Evolutionary conservation across 2,329 filamentous ascomycete genomes (phyloP), one percentile per base, ranked within the genome.

Genomic region (Exophiala sp.): DNA sequence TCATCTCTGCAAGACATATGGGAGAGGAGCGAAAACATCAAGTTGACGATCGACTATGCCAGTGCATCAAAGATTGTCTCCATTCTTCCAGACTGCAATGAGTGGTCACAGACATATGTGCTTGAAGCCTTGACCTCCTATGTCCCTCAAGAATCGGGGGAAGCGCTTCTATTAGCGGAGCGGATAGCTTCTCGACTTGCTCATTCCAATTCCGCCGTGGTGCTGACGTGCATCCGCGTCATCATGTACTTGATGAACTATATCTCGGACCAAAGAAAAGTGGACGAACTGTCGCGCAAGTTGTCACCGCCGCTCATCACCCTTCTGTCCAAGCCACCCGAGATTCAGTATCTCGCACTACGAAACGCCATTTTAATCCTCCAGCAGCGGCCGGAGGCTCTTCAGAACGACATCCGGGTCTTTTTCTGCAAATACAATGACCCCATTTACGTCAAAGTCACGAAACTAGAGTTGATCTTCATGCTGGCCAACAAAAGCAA

Each of bases 381-480:
- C 45, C 93, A 98, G 67, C 79, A 91, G 61, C 79, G 91, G 48
- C 93, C 93, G 0, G 93, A 97, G 63, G 91, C 98, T 7, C 71
- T 98, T 46, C 82, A 89, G 57, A 97, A 96, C 68, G 93, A 98
- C 68, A 97, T 98, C 56, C 82, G 93, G 40, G 93, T 98, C 24
- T 98, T 98, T 72, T 98, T 98, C 71, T 98, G 93, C 81, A 98
- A 98, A 76, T 98, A 98, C 71, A 98, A 98, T 67, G 93, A 98
- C 65, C 93, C 93, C 0, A 98, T 98, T 58, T 98, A 97, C 67
- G 93, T 98, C 71, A 98, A 98, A 70, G 93, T 98, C 44, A 98
- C 93, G 13, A 98, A 98, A 70, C 78, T 98, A 43, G 93, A 98
- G 70, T 79, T 98, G 61, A 97, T 98, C 59, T 98, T 98, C 70